Percentiles rank a stretch among this genome's conserved stretches.
These are phyloP conservation scores for Blechomonas ayalai DNA, from an alignment of 208 protist genomes.

Conservation along the genomic window DNA sequence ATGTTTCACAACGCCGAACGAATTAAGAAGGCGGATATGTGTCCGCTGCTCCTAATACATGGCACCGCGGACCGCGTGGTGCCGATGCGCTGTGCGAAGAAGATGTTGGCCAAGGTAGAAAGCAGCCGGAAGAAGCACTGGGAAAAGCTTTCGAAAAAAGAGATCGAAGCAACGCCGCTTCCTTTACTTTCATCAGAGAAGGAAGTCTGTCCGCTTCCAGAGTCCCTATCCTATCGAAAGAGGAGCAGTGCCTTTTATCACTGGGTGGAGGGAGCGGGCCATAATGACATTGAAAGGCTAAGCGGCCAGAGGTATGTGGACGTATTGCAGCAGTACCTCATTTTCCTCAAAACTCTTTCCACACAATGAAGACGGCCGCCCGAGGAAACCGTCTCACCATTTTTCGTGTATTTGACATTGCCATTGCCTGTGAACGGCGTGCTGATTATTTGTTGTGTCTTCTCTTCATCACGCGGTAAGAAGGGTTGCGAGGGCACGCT, in stretches of 20 bases:
- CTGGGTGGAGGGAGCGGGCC: slow-evolving; percentile 43
- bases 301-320: slow-evolving; percentile 6
- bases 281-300: slow-evolving; percentile 56
- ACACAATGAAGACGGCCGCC: too few relatives aligned
- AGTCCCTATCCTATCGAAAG: not conserved
- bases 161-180: not conserved
- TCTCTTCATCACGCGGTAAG: too few relatives aligned
- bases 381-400: too few relatives aligned
- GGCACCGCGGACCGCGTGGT: slow-evolving; percentile 51
- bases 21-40: slow-evolving; percentile 28
- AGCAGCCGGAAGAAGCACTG: not conserved
- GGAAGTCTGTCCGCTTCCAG: slow-evolving; percentile 1
- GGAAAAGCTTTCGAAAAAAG: not conserved
- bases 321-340: slow-evolving; percentile 13
- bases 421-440: too few relatives aligned
- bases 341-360: slow-evolving; percentile 14
- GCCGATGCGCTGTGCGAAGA: slow-evolving; percentile 32
- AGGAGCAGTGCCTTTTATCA: slow-evolving; percentile 15
- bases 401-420: too few relatives aligned
- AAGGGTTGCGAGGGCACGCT: too few relatives aligned
- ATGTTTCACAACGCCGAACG: slow-evolving; percentile 51
- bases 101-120: slow-evolving; percentile 21
- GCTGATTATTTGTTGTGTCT: too few relatives aligned
- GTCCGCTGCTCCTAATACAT: slow-evolving; percentile 66
- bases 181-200: slow-evolving; percentile 1